Evolutionary conservation across 257 asterid genomes (phyloP).

Genomic region (Solanum sejunctum): DNA sequence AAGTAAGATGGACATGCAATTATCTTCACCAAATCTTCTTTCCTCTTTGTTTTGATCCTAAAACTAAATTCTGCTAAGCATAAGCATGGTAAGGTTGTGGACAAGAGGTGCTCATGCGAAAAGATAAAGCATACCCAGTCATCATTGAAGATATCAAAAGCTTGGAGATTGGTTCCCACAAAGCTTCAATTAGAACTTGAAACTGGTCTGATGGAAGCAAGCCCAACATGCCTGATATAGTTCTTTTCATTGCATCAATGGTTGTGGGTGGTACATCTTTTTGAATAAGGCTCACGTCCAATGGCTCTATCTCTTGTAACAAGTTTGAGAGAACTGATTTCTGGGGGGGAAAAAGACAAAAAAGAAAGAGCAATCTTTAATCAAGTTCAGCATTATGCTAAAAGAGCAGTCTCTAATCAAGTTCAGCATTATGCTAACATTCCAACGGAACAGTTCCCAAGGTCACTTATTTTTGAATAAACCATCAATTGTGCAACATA

Average conservation of each 20-base stretch:
- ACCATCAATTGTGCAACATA: background rate
- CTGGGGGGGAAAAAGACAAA: constrained; percentile 15
- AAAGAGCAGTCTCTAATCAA: background rate
- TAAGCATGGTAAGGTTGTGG: background rate
- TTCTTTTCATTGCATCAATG: constrained; percentile 93
- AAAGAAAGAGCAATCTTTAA: background rate
- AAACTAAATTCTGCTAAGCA: background rate
- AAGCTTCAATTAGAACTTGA: constrained; percentile 75
- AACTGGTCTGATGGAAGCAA: constrained; percentile 90
- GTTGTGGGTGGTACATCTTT: constrained; percentile 80
- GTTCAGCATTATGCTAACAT: background rate
- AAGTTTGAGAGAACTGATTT: constrained; percentile 49
- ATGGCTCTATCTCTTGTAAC: constrained; percentile 82
- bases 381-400: background rate
- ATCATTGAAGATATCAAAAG: constrained; percentile 82
- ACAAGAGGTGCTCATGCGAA: background rate
- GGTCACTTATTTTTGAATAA: background rate
- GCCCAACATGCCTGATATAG: constrained; percentile 89
- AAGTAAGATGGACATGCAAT: background rate
- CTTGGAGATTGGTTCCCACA: constrained; percentile 91
- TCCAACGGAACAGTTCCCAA: background rate
- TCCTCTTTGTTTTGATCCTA: background rate
- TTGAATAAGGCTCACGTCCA: constrained; percentile 84
- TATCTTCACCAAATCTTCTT: background rate
- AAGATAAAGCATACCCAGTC: constrained; percentile 61